Evolutionary conservation across 768 basidiomycete species (phyloP).

Genomic region (Chalciporus pseudorubinellus): DNA sequence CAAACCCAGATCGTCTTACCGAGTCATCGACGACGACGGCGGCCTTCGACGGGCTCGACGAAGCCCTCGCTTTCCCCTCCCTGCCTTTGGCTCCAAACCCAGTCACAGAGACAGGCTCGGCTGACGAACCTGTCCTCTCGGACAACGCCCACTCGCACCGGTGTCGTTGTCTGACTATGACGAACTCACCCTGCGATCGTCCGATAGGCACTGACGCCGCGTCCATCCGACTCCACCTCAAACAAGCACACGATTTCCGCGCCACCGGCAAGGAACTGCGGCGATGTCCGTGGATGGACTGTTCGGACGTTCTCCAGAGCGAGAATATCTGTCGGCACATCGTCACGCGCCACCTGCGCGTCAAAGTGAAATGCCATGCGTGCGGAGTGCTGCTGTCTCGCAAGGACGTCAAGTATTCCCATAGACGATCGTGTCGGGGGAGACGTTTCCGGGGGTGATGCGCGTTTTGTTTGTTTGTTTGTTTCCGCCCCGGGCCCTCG

Average conservation of each 20-base stretch:
- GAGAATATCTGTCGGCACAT: not conserved
- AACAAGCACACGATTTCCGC: not conserved
- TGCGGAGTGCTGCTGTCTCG: not conserved
- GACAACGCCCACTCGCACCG: not conserved
- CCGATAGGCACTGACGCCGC: not conserved
- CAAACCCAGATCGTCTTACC: not conserved
- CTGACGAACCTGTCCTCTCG: not conserved
- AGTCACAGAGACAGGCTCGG: not conserved
- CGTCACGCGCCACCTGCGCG: not conserved
- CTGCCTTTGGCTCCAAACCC: not conserved
- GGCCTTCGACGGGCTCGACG: not conserved
- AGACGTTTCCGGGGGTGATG: no score
- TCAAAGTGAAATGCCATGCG: not conserved
- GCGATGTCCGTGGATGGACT: not conserved
- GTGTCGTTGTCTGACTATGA: not conserved
- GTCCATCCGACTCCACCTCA: not conserved
- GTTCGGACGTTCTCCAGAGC: not conserved
- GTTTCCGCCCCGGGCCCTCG: no score
- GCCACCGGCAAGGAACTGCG: not conserved
- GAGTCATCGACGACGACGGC: not conserved
- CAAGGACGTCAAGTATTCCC: not conserved
- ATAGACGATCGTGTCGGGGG: not conserved
- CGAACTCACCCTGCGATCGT: not conserved
- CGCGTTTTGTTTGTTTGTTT: no score
- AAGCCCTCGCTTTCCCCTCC: not conserved